These are phyloP conservation scores for Maudiozyma bulderi DNA, from an alignment of 805 yeast genomes.

Conservation along the genomic window DNA sequence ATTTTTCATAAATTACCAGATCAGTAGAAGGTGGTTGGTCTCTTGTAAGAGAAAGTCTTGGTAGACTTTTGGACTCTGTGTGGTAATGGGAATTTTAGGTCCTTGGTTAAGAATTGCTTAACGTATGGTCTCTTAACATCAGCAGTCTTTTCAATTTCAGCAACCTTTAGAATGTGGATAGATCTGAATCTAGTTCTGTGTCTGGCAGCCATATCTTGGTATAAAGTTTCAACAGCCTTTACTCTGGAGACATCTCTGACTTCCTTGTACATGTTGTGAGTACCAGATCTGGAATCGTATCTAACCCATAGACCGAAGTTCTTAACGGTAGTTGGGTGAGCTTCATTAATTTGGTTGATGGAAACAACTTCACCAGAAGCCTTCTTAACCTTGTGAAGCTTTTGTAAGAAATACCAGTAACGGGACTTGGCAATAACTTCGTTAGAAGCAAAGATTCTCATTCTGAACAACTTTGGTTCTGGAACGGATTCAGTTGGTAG, in stretches of 20 bases:
- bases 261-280: conserved; percentile 99
- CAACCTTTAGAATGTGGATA: conserved; percentile 98
- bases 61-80: conserved; percentile 94
- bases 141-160: conserved; percentile 93
- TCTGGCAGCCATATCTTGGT: conserved; percentile 99
- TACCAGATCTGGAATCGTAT: conserved; percentile 99
- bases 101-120: conserved; percentile 91
- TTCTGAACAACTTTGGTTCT: conserved; percentile 99
- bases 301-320: conserved; percentile 99
- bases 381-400: conserved; percentile 98
- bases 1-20: conserved; percentile 35
- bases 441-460: conserved; percentile 99
- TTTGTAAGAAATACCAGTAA: conserved; percentile 99
- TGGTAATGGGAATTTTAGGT: conserved; percentile 98
- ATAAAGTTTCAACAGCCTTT: conserved; percentile 95
- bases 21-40: conserved; percentile 97
- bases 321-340: conserved; percentile 98
- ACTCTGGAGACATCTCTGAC: conserved; percentile 99
- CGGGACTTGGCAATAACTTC: conserved; percentile 99
- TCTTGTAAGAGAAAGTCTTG: conserved; percentile 80
- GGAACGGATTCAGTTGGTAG: conserved; percentile 98
- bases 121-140: conserved; percentile 99
- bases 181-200: conserved; percentile 99
- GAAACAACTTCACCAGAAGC: conserved; percentile 99
- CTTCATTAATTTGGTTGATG: conserved; percentile 82